Evolutionary conservation across 805 yeast genomes (phyloP), one percentile per base, ranked within the genome.

Genomic region (Clavispora vitiphila): DNA sequence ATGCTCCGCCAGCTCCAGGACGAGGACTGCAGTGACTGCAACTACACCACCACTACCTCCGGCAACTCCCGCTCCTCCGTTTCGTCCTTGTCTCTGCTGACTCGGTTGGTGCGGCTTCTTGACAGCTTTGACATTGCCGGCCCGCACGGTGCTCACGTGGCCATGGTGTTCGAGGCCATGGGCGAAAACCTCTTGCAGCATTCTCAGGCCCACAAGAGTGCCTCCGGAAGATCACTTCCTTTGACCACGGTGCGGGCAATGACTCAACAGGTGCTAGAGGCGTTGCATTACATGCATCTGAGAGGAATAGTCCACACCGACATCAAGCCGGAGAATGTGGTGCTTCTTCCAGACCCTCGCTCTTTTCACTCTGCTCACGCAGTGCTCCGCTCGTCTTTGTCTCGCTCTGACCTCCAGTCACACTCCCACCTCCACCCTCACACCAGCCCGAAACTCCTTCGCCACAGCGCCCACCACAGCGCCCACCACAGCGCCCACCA

Each of bases 111-210:
- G 36, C 81, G 80, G 39, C 68, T 93, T 31, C 64, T 88, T 43
- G 98, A 93, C 62, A 79, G 85, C 44, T 93, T 93, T 60, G 78
- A 80, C 42, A 96, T 91, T 57, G 65, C 69, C 32, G 99, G 99
- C 1, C 89, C 87, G 5, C 88, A 93, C 62, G 99, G 99, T 1
- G 73, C 77, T 2, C 99, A 93, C 64, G 83, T 89, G 9, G 91
- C 93, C 44, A 93, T 93, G 98, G 97, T 91, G 1, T 93, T 93
- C 61, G 99, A 93, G 65, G 96, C 93, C 0, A 69, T 93, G 47
- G 99, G 99, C 16, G 99, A 93, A 62, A 91, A 89, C 58, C 62
- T 93, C 51, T 68, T 93, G 39, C 90, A 96, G 16, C 23, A 22
- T 16, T n/a, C 15, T 15, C 35, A 5, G 7, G 23, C 35, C 16